Percentiles rank a stretch among this genome's conserved stretches.
Evolutionary conservation across 495 filamentous ascomycete genomes (phyloP).

Genomic region (Penicillium roqueforti): DNA sequence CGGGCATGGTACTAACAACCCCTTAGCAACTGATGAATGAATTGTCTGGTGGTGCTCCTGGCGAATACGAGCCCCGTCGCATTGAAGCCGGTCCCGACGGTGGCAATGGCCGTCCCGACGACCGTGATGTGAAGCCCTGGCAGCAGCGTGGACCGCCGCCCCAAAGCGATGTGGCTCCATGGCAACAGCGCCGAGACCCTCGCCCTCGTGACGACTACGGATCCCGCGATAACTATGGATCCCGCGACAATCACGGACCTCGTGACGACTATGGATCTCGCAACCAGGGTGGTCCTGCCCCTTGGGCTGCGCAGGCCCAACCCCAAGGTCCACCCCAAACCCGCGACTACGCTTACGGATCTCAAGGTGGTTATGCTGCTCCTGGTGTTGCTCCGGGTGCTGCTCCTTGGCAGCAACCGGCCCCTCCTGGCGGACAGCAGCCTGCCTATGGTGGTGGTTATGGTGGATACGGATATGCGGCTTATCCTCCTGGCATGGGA

Average conservation of each 20-base stretch:
- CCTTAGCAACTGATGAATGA: slow-evolving; percentile 94
- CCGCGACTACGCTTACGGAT: slow-evolving; percentile 39
- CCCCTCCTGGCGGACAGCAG: slow-evolving; percentile 47
- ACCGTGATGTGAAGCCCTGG: slow-evolving; percentile 76
- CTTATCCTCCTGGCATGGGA: slow-evolving; percentile 50
- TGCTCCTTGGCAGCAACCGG: slow-evolving; percentile 68
- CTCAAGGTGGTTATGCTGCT: slow-evolving; percentile 30
- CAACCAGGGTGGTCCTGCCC: slow-evolving; percentile 37
- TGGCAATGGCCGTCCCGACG: slow-evolving; percentile 40
- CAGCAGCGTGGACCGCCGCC: slow-evolving; percentile 76
- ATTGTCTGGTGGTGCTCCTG: slow-evolving; percentile 71
- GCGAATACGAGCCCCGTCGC: slow-evolving; percentile 64
- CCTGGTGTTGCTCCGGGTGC: slow-evolving; percentile 25
- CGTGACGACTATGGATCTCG: slow-evolving; percentile 11
- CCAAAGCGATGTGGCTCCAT: slow-evolving; percentile 73
- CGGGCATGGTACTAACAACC: slow-evolving; percentile 30
- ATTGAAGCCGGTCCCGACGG: slow-evolving; percentile 80
- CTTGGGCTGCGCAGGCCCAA: slow-evolving; percentile 40
- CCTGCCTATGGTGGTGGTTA: slow-evolving; percentile 49
- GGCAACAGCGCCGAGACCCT: slow-evolving; percentile 55
- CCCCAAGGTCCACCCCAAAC: neutral
- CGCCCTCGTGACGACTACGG: slow-evolving; percentile 51
- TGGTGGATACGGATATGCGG: slow-evolving; percentile 46
- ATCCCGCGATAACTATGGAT: slow-evolving; percentile 48
- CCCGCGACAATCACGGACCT: slow-evolving; percentile 26